Evolutionary conservation across 352 stramenopile species (phyloP), one percentile per base, ranked within the genome.

Genomic region (Saprolegnia diclina): DNA sequence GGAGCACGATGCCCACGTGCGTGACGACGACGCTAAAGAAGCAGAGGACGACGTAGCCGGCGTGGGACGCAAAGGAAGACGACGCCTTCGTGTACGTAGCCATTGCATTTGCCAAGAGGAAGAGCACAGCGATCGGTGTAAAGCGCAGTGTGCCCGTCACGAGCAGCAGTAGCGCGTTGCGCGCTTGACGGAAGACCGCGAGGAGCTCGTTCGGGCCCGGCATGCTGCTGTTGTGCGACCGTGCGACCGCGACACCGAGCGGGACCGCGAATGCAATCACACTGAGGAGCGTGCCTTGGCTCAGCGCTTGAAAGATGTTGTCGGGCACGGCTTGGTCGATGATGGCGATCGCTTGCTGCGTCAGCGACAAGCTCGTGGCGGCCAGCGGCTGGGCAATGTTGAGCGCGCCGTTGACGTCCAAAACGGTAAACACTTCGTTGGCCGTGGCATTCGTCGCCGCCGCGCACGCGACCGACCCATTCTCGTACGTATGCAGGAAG

Each of bases 201-300:
- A 79, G 22, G 24, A 64, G 19, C 18, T 54, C 16, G 21, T 64
- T 64, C 9, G 61, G 45, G 1, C 55, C 40, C 9, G 22, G 11
- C 18, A 19, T 21, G 6, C 38, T 16, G 22, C 42, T n/a, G 38
- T 64, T 50, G 29, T 89, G 77, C 53, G 79, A 88, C 0, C 11
- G 0, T 5, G 61, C 61, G 48, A 48, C 16, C n/a, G 61, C 61
- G 29, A 59, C 22, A 4, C 83, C 83, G 11, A 93, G 66, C 5
- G 86, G 72, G 74, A 89, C 88, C 32, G 83, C 79, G 53, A 91
- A 91, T 9, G 78, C 80, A 66, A 92, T 89, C 40, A 87, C 80
- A 1, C 79, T 78, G 10, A 91, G 64, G 44, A 90, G 32, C 46
- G 89, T 74, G 19, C 74, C 74, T 46, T 63, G n/a, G 26, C 74